These are phyloP conservation scores for Sungouiella thailandica DNA, from an alignment of 805 yeast genomes.

Conservation along the genomic window DNA sequence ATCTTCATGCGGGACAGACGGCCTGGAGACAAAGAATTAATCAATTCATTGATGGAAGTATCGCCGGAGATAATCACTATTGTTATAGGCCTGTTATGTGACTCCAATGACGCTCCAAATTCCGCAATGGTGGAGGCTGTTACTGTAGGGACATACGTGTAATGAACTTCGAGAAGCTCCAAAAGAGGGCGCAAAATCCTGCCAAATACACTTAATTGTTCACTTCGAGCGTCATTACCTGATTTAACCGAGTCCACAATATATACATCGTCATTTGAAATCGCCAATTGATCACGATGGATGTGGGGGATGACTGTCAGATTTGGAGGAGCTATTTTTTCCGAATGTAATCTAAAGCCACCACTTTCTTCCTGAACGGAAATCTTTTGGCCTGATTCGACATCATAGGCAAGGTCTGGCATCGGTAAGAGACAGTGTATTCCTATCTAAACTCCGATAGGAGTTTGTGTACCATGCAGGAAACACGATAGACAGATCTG, in stretches of 20 bases:
- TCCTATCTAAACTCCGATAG: too few species aligned
- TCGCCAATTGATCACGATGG: background rate
- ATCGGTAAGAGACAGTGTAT: too few species aligned
- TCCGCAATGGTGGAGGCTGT: constrained; percentile 33
- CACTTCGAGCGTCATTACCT: constrained; percentile 37
- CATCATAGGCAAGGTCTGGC: constrained; percentile 4
- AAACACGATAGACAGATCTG: too few species aligned
- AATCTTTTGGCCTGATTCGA: background rate
- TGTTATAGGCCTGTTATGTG: constrained; percentile 20
- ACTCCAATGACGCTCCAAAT: constrained; percentile 31
- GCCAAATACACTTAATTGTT: constrained; percentile 31
- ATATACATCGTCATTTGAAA: constrained; percentile 12
- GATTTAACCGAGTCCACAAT: constrained; percentile 49
- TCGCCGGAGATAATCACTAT: constrained; percentile 77
- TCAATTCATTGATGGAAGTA: constrained; percentile 73
- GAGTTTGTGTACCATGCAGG: too few species aligned
- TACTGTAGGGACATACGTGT: constrained; percentile 41
- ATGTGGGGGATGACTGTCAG: background rate
- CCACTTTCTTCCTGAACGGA: constrained; percentile 1
- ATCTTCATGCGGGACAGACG: constrained; percentile 16
- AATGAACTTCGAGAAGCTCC: constrained; percentile 20
- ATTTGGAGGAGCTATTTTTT: background rate
- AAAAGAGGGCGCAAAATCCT: constrained; percentile 47
- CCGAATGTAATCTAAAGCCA: background rate
- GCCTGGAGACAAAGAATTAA: constrained; percentile 42